Base-by-base conservation (phyloP, 2,329 filamentous ascomycete genomes). In the Allantophomopsis lycopodina region DNA sequence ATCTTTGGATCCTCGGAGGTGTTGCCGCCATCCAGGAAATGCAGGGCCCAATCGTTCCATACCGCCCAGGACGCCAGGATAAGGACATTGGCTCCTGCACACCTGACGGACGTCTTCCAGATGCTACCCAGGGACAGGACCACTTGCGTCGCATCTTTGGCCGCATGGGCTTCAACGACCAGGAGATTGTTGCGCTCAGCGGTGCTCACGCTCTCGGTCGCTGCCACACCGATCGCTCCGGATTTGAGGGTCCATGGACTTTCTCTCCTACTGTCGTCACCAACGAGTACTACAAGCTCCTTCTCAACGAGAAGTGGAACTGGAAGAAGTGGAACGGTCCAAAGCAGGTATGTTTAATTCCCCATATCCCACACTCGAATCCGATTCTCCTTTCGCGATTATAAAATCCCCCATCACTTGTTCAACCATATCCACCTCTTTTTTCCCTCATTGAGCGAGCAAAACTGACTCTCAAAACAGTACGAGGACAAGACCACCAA, bases 111-210 rank as follows among this genome's bases (percentile, higher is more conserved):
- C 87, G 89, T 61, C 72, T 87, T 15, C 83, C 88, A 47, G 87
- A 98, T 59, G 89, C 73, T 38, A 61, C 76, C 52, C 76, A 95
- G 71, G 81, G 74, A 44, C 68, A 78, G 45, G 74, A 78, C 56
- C 89, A 96, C 65, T 73, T 96, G 52, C 82, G 91, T 55, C 75
- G 76, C 65, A 89, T 96, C 68, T 98, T 96, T 65, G 76, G 79
- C 62, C 86, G 89, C 59, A 96, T 96, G 89, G 89, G 89, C 50
- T 96, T 95, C 73, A 82, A 91, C 62, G 89, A 98, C 65, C 83
- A 83, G 55, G 88, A 95, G 64, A 96, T 96, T 57, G 89, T 95
- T 35, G 91, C 89, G 21, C 74, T 96, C 39, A 71, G 72, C 17
- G 87, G 87, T 50, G 87, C 83, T 37, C 87, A 94, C 66, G 83